A percentile compares a stretch with the other conserved stretches of the same genome.
phyloP scores from a whole-genome alignment of 2,329 filamentous ascomycete genomes.

The Fusarium sp. region DNA sequence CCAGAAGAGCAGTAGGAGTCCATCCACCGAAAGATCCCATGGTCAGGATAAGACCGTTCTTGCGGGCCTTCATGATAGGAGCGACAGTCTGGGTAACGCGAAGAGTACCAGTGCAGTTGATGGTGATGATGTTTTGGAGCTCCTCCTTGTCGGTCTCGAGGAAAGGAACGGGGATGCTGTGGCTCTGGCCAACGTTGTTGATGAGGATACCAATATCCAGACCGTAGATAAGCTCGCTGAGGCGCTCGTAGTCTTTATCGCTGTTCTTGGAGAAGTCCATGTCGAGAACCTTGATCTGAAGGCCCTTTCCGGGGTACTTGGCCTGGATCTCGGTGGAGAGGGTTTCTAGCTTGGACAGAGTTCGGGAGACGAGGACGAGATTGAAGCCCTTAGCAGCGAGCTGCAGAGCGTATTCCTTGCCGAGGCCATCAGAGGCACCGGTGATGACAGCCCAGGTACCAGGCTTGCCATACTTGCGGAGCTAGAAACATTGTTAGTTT shows the following conservation, averaged over 20 bases:
- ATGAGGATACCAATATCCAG: slow-evolving; percentile 88
- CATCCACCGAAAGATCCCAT: slow-evolving; percentile 98
- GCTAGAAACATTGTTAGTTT: slow-evolving; percentile 59
- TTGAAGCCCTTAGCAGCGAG: slow-evolving; percentile 94
- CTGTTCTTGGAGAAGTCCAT: slow-evolving; percentile 92
- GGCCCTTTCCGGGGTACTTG: slow-evolving; percentile 69
- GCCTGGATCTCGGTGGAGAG: slow-evolving; percentile 79
- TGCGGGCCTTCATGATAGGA: slow-evolving; percentile 85
- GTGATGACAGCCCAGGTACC: slow-evolving; percentile 96
- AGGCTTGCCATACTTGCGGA: slow-evolving; percentile 88
- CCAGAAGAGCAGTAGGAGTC: slow-evolving; percentile 89
- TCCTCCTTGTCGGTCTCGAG: slow-evolving; percentile 81
- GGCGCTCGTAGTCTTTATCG: slow-evolving; percentile 80
- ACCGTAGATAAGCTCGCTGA: slow-evolving; percentile 74
- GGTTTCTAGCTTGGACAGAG: slow-evolving; percentile 86
- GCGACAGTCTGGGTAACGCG: slow-evolving; percentile 87
- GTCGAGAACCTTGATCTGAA: slow-evolving; percentile 81
- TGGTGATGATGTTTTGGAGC: slow-evolving; percentile 88
- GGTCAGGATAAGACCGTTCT: slow-evolving; percentile 89
- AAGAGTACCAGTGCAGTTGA: slow-evolving; percentile 93
- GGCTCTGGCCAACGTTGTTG: slow-evolving; percentile 97
- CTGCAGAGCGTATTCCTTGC: slow-evolving; percentile 94
- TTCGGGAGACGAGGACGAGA: slow-evolving; percentile 92
- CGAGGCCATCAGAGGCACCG: slow-evolving; percentile 94
- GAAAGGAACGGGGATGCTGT: slow-evolving; percentile 92